Percentiles rank a stretch among this genome's conserved stretches.
Evolutionary conservation across 768 basidiomycete genomes (phyloP).

Genomic region (Serendipita sp.): DNA sequence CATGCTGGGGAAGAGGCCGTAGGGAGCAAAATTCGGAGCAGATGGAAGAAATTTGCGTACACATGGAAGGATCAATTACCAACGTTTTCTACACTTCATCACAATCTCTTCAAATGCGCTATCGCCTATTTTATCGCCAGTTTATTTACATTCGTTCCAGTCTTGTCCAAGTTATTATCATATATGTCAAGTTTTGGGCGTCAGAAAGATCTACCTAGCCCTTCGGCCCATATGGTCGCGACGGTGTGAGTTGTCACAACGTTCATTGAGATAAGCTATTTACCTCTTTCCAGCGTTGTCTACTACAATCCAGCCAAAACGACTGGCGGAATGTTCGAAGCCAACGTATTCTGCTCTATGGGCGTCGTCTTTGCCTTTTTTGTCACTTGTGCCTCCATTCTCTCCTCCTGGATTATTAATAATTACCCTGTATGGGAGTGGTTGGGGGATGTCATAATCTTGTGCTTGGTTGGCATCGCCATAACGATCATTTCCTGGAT

Average conservation of each 20-base stretch:
- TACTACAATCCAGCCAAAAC: conserved; percentile 95
- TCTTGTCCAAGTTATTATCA: conserved; percentile 52
- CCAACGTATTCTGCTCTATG: conserved; percentile 62
- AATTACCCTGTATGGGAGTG: conserved; percentile 51
- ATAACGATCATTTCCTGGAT: conserved; percentile 77
- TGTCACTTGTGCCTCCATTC: conserved; percentile 61
- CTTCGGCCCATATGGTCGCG: conserved; percentile 82
- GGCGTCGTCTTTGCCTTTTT: conserved; percentile 55
- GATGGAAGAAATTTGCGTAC: not conserved
- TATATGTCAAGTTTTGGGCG: conserved; percentile 30
- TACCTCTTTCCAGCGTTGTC: conserved; percentile 34
- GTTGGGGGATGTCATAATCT: conserved; percentile 56
- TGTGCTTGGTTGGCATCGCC: conserved; percentile 70
- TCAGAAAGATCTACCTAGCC: conserved; percentile 42
- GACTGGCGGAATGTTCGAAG: conserved; percentile 83
- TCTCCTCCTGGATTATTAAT: conserved; percentile 68
- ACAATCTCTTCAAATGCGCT: conserved; percentile 76
- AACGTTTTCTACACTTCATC: conserved; percentile 27
- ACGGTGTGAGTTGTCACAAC: conserved; percentile 51
- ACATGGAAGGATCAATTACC: conserved; percentile 9
- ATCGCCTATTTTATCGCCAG: conserved; percentile 82
- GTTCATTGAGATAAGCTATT: not conserved
- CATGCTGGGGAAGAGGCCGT: not conserved
- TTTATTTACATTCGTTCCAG: conserved; percentile 79
- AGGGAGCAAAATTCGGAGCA: not conserved